These are phyloP conservation scores for Thelonectria rubi DNA, from an alignment of 2,329 filamentous ascomycete species.

Conservation along the genomic window DNA sequence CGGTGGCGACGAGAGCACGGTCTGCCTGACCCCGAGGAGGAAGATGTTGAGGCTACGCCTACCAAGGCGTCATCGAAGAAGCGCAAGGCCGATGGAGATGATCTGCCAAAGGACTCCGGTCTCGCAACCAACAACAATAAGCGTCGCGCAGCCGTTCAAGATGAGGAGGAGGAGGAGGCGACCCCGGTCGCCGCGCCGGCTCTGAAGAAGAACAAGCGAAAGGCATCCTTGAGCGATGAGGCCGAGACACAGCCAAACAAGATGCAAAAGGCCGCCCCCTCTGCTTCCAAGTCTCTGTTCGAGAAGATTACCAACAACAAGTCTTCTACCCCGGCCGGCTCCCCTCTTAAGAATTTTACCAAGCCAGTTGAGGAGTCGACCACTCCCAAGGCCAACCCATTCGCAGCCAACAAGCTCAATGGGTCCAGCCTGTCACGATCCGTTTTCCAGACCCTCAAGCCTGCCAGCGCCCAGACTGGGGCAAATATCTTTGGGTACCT, in stretches of 20 bases:
- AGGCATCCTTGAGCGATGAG: slow-evolving; percentile 56
- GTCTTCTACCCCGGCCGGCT: slow-evolving; percentile 47
- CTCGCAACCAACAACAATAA: slow-evolving; percentile 55
- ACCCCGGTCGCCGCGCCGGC: slow-evolving; percentile 39
- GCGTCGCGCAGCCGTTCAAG: slow-evolving; percentile 56
- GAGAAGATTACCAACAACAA: slow-evolving; percentile 68
- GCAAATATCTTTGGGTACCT: slow-evolving; percentile 69
- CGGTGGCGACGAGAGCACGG: slow-evolving; percentile 67
- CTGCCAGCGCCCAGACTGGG: slow-evolving; percentile 38
- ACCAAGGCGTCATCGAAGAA: slow-evolving; percentile 55
- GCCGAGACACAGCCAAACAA: slow-evolving; percentile 61
- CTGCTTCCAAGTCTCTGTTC: slow-evolving; percentile 64
- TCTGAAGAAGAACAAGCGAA: slow-evolving; percentile 62
- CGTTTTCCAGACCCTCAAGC: slow-evolving; percentile 54
- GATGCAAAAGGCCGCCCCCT: slow-evolving; percentile 60
- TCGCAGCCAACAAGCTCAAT: slow-evolving; percentile 37
- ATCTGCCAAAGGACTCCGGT: slow-evolving; percentile 52
- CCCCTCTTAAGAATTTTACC: slow-evolving; percentile 45
- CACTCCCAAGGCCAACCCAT: slow-evolving; percentile 44
- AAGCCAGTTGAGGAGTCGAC: slow-evolving; percentile 42
- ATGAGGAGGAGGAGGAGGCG: slow-evolving; percentile 52
- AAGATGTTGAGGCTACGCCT: slow-evolving; percentile 47
- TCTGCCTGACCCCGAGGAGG: slow-evolving; percentile 60
- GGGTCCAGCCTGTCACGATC: slow-evolving; percentile 49
- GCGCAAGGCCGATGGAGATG: slow-evolving; percentile 66